Base-by-base conservation (phyloP, 306 rosid species). In the Vachellia pachyceras region DNA sequence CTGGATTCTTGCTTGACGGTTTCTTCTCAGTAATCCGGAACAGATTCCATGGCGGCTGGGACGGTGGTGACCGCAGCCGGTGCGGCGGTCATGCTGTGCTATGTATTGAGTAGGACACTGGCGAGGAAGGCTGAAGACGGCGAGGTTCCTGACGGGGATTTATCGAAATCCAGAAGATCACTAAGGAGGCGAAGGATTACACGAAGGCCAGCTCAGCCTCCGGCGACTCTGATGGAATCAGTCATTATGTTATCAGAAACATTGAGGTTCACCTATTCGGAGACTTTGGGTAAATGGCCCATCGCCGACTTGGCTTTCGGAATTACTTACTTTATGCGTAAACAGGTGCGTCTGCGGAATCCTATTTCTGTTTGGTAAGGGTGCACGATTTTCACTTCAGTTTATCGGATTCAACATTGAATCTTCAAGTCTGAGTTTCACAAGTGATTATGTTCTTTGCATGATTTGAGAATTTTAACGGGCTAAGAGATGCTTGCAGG, bases 221-320 rank as follows among this genome's bases (percentile, higher is more conserved):
- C 97, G 37, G 94, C 92, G 54, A 93, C 90, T 77, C 80, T 94
- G 82, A 74, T 90, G 25, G 97, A 93, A 82, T 87, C 97, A 33
- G 83, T 93, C 50, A 80, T 85, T 25, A 93, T 89, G 73, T 50
- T 93, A 11, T 88, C 97, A 57, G 97, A 93, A 72, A 93, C 93
- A 22, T 79, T 93, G 67, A 87, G 97, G 78, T 93, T 87, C 64
- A 90, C 95, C 9, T 91, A 93, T 77, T 82, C 97, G 0, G 94
- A 93, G 76, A 93, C 97, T 42, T 76, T 93, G 44, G 97, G 94
- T 3, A 93, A 93, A 74, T 93, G 97, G 97, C 97, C 94, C 79
- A 90, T 93, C 75, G 94, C 92, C 25, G 97, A 93, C 83, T 80
- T 91, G 87, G 97, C 97, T 25, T 93, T 93, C 46, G 97, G 97